A percentile compares a stretch with the other conserved stretches of the same genome.
Evolutionary conservation across 2,329 filamentous ascomycete species (phyloP).

Genomic region (Lasiodiplodia sp.): DNA sequence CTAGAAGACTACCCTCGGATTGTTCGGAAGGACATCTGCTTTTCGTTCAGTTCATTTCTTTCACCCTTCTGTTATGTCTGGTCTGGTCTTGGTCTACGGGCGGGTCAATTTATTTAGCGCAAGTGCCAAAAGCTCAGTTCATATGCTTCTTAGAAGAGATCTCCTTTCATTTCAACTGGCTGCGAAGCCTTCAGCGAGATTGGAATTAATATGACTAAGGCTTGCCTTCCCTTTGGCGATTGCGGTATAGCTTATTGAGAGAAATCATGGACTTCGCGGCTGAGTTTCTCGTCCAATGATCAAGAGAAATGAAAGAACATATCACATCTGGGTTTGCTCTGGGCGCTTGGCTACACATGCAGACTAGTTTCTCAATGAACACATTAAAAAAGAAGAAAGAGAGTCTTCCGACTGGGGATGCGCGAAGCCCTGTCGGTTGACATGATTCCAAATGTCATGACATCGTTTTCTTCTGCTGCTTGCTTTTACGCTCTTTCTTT

Average conservation of each 20-base stretch:
- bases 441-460: neutral
- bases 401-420: neutral
- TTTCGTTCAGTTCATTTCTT: neutral
- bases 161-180: neutral
- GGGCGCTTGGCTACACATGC: no score
- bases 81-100: neutral
- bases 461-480: neutral
- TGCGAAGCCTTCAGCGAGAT: neutral
- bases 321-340: no score
- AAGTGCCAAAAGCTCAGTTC: neutral
- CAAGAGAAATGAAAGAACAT: no score
- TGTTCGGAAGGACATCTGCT: neutral
- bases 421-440: neutral
- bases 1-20: slow-evolving; percentile 14
- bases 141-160: neutral
- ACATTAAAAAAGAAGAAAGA: neutral
- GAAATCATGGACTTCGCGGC: no score
- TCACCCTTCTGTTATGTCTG: neutral
- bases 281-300: no score
- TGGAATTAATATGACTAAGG: neutral
- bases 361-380: no score
- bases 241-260: neutral
- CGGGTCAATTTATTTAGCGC: neutral
- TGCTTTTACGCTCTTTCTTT: neutral
- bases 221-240: neutral